phyloP scores from a whole-genome alignment of 495 filamentous ascomycete genomes.

The Aspergillus steynii region DNA sequence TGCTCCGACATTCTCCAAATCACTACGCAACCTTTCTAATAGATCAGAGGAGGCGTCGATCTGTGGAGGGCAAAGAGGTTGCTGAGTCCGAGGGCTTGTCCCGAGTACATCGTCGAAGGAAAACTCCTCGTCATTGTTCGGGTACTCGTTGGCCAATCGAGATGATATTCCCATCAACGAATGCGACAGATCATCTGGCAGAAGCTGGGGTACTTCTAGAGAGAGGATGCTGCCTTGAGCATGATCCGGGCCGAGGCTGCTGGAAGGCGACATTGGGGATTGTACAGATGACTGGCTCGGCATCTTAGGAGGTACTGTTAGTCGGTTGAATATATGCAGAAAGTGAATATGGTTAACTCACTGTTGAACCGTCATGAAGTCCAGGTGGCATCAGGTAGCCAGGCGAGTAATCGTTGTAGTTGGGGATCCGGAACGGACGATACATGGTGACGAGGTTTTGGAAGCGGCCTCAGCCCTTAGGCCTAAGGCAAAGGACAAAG shows the following conservation, averaged over 20 bases:
- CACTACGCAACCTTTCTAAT: not conserved
- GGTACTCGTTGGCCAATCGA: not conserved
- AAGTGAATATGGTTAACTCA: not conserved
- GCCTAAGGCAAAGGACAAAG: not conserved
- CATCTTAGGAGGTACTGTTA: not conserved
- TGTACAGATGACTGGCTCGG: not conserved
- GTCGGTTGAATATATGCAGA: not conserved
- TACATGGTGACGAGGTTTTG: not conserved
- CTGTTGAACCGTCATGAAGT: not conserved
- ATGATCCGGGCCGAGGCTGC: not conserved
- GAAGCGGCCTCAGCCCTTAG: not conserved
- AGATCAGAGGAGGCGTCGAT: not conserved
- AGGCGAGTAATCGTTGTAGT: not conserved
- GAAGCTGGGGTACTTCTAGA: not conserved
- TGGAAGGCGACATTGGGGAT: not conserved
- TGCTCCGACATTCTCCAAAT: not conserved
- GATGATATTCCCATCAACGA: not conserved
- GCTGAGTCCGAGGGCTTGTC: not conserved
- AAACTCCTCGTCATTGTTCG: not conserved
- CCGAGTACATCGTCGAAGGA: not conserved
- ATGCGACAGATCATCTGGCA: not conserved
- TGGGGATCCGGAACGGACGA: not conserved
- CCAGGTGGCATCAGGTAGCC: not conserved
- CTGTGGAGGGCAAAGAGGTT: not conserved
- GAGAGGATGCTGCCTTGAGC: not conserved